Conservation (phyloP, 2,329 filamentous ascomycete species). For the Fusarium subtropicale region DNA sequence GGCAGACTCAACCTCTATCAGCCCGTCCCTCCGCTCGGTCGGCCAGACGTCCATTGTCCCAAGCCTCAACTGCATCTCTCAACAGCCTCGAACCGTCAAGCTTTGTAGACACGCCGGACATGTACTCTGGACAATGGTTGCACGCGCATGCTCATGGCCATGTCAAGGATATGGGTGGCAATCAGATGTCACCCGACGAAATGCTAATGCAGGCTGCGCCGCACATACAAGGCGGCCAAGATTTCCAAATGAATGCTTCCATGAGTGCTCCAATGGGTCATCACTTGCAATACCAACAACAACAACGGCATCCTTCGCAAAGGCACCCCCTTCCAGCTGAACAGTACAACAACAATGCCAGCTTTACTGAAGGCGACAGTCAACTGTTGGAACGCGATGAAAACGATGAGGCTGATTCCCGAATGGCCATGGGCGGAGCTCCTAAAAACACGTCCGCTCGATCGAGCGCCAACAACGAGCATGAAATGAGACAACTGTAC, state of each 20-base stretch:
- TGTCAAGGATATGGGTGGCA: conserved; percentile 57
- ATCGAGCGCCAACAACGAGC: conserved; percentile 82
- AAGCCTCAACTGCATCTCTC: conserved; percentile 67
- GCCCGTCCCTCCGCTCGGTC: conserved; percentile 54
- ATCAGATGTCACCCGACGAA: conserved; percentile 67
- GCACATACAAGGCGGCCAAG: conserved; percentile 66
- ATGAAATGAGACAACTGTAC: conserved; percentile 82
- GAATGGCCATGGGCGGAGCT: conserved; percentile 58
- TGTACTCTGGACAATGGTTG: conserved; percentile 65
- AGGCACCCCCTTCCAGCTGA: conserved; percentile 67
- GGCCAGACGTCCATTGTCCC: conserved; percentile 64
- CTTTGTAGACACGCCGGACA: conserved; percentile 57
- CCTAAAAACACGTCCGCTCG: conserved; percentile 70
- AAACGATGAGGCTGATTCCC: conserved; percentile 67
- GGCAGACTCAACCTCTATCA: conserved; percentile 47
- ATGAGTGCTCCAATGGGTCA: conserved; percentile 59
- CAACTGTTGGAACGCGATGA: conserved; percentile 72
- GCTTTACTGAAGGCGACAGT: conserved; percentile 68
- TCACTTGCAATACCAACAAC: conserved; percentile 58
- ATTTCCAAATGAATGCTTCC: conserved; percentile 61
- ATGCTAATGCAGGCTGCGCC: conserved; percentile 68
- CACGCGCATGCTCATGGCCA: conserved; percentile 50
- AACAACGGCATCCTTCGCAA: conserved; percentile 54
- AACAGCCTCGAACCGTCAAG: conserved; percentile 65
- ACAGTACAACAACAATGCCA: conserved; percentile 63